Evolutionary conservation across 768 basidiomycete genomes (phyloP), one percentile per base, ranked within the genome.

Genomic region (Lanmaoa pseudosensibilis): DNA sequence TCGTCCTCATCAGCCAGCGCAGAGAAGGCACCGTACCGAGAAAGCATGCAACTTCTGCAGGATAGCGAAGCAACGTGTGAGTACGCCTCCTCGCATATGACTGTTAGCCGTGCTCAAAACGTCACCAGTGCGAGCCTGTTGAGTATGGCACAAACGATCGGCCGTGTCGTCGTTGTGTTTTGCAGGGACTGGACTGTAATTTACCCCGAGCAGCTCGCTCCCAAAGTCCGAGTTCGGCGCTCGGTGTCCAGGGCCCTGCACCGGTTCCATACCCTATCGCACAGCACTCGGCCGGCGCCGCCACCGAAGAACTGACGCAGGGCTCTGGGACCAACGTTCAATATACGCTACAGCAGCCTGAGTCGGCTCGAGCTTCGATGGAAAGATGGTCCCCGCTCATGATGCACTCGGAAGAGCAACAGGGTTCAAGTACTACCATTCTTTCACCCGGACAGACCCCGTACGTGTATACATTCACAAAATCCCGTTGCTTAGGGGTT

Each of bases 111-210:
- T 50, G 32, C 56, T 63, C 33, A 65, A 44, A n/a, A 30, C 30
- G 25, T 48, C 21, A 27, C 19, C 41, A 68, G 67, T 69, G 67
- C 54, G 56, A 53, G 1, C 44, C 68, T 34, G 7, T 0, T 4
- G 55, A 64, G 21, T 71, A 56, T 11, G 64, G 59, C 19, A 51
- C 23, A 23, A 46, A 39, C 21, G 57, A 66, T 58, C 54, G 46
- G 5, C 57, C 66, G 37, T 70, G 69, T 33, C 46, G 55, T 55
- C 66, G 66, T 30, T 70, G 69, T 57, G 43, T 58, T 46, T 40
- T 1, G 34, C 59, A 58, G 15, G 25, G 25, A 21, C 9, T 62
- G 10, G 39, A 54, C 0, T 70, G 69, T 30, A 52, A 16, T 36
- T 41, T 70, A 12, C 2, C 57, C 32, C 57, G 50, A n/a, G 40